phyloP scores from a whole-genome alignment of 2,329 filamentous ascomycete species.

The Aspergillus felis region DNA sequence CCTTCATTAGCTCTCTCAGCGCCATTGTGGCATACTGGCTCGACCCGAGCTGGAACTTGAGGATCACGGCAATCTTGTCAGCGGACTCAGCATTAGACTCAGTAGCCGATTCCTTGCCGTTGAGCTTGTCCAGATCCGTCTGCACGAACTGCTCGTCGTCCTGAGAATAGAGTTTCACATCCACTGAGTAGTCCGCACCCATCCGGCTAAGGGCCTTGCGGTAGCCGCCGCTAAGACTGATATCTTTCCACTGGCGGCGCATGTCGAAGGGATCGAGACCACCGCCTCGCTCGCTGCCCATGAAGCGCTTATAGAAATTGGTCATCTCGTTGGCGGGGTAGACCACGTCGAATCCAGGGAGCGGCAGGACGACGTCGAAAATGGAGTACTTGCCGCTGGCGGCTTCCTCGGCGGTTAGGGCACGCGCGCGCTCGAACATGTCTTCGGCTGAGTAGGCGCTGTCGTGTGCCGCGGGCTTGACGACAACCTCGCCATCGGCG shows the following conservation, averaged over 20 bases:
- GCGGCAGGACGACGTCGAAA: conserved; percentile 84
- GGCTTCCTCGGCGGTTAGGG: conserved; percentile 73
- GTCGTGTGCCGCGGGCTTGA: conserved; percentile 57
- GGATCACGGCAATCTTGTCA: conserved; percentile 60
- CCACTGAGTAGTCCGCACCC: conserved; percentile 58
- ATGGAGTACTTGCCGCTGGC: conserved; percentile 72
- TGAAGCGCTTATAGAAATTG: conserved; percentile 80
- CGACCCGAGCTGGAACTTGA: conserved; percentile 72
- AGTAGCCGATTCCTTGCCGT: conserved; percentile 29
- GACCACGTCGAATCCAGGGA: conserved; percentile 84
- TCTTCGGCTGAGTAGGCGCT: conserved; percentile 52
- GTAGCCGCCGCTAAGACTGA: conserved; percentile 84
- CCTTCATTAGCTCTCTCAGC: conserved; percentile 72
- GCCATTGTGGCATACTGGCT: conserved; percentile 86
- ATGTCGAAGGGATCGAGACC: conserved; percentile 78
- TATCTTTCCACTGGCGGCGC: conserved; percentile 79
- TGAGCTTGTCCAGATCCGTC: conserved; percentile 74
- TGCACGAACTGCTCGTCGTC: conserved; percentile 79
- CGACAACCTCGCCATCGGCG: conserved; percentile 62
- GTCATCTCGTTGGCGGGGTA: conserved; percentile 83
- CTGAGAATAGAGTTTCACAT: conserved; percentile 63
- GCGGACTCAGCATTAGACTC: conserved; percentile 11
- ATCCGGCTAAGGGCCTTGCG: conserved; percentile 76
- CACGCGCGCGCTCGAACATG: conserved; percentile 64
- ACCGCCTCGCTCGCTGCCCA: conserved; percentile 75